Percentiles rank a stretch among this genome's conserved stretches.
phyloP scores from a whole-genome alignment of 805 yeast genomes.

The Cyberlindnera petersonii region DNA sequence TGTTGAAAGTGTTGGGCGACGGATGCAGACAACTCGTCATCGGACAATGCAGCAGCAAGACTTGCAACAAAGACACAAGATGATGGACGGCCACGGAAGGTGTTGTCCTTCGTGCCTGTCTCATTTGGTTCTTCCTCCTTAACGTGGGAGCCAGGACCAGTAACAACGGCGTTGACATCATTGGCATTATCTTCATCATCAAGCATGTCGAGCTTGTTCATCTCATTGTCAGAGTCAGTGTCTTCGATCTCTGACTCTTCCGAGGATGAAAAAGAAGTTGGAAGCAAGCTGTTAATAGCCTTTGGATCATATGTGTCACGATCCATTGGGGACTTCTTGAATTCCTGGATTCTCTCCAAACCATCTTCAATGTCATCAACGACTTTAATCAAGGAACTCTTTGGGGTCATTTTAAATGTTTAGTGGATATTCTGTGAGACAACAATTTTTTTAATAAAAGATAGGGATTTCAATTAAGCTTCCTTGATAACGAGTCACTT shows the following conservation, averaged over 20 bases:
- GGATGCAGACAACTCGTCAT: slow-evolving; percentile 66
- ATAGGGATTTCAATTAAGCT: too few relatives aligned
- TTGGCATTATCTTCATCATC: slow-evolving; percentile 14
- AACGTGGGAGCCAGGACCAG: slow-evolving; percentile 1
- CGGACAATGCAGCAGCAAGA: slow-evolving; percentile 58
- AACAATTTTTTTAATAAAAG: too few relatives aligned
- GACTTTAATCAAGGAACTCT: slow-evolving; percentile 14
- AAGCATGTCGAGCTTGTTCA: slow-evolving; percentile 16
- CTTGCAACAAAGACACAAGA: slow-evolving; percentile 90
- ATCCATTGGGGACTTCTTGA: slow-evolving; percentile 10
- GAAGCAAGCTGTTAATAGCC: slow-evolving; percentile 18
- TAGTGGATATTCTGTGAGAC: too few relatives aligned
- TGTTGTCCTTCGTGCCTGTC: slow-evolving; percentile 10
- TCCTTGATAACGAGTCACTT: too few relatives aligned
- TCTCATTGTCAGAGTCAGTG: slow-evolving; percentile 20
- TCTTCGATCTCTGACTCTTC: slow-evolving; percentile 26
- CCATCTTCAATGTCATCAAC: slow-evolving; percentile 14
- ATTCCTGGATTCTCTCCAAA: slow-evolving; percentile 8
- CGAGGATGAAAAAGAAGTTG: slow-evolving; percentile 22
- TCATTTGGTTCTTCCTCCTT: slow-evolving; percentile 9
- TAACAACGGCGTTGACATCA: slow-evolving; percentile 17
- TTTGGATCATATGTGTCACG: slow-evolving; percentile 11
- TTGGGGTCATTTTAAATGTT: slow-evolving; percentile 12
- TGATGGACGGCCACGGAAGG: slow-evolving; percentile 62
- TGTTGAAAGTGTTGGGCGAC: slow-evolving; percentile 63